Evolutionary conservation across 2,329 filamentous ascomycete species (phyloP), one percentile per base, ranked within the genome.

Genomic region (Sphaerulina vaccinii): DNA sequence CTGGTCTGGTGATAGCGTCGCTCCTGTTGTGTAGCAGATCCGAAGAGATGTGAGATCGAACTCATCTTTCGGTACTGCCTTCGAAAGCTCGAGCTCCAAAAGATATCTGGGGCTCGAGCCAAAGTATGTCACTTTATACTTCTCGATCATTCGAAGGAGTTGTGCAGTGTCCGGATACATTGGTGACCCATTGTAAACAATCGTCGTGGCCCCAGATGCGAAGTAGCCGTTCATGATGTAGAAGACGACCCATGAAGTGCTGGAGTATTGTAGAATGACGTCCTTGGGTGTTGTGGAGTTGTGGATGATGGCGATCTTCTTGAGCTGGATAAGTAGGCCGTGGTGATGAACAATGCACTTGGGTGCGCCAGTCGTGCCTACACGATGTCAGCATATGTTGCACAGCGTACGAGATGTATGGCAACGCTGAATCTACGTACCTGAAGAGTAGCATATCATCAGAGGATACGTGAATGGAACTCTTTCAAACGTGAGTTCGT

Each of bases 231-330:
- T 56, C 58, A 61, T 61, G 36, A 73, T 69, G 57, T 74, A 73
- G 63, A 71, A 75, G n/a, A 76, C 66, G 1, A 76, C 70, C 75
- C 75, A 77, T 5, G 72, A 73, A 1, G 74, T 76, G 37, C 67
- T 73, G 4, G 68, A 71, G 60, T 75, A 77, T 52, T 77, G 74
- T 51, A 77, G 69, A 21, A 76, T 70, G 6, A 73, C 63, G 38
- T 73, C 70, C 8, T 63, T 51, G 0, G 69, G 62, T 1, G 65
- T 68, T 8, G 75, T 66, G 5, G 68, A 70, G 62, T 75, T 75
- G 62, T 77, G 74, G 1, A 77, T 64, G 18, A 68, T 58, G 3
- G 71, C 66, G 40, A 73, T 70, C 54, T 77, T 77, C 49, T 73
- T 72, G 36, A 73, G 65, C 42, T 75, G 72, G 1, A 76, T 54